These are phyloP conservation scores for Saccharomyces hybrid DNA, from an alignment of 1,139 yeast species.

Conservation along the genomic window DNA sequence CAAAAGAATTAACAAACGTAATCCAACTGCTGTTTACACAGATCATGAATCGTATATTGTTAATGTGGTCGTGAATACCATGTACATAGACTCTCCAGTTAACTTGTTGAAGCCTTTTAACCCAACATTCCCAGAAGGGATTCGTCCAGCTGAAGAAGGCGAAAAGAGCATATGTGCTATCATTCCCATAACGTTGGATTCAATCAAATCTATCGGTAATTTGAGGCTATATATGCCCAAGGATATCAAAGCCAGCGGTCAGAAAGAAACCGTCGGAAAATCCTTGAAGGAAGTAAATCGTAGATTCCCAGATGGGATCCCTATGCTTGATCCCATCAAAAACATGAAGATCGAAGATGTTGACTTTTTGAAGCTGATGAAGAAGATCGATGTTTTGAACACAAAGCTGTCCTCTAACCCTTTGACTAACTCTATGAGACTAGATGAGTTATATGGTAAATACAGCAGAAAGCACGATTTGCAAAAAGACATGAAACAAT, in stretches of 20 bases:
- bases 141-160: conserved; percentile 69
- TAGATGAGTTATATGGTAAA: conserved; percentile 53
- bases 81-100: conserved; percentile 72
- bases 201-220: conserved; percentile 69
- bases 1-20: conserved; percentile 59
- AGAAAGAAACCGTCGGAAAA: conserved; percentile 66
- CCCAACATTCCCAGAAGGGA: conserved; percentile 79
- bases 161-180: conserved; percentile 71
- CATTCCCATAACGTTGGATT: conserved; percentile 75
- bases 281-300: conserved; percentile 75
- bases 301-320: conserved; percentile 84
- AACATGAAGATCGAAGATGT: conserved; percentile 86
- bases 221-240: conserved; percentile 76
- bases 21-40: conserved; percentile 44
- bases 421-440: conserved; percentile 55
- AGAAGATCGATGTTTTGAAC: conserved; percentile 77
- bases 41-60: conserved; percentile 88
- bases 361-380: conserved; percentile 60
- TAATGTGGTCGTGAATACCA: conserved; percentile 71
- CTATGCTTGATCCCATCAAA: conserved; percentile 79
- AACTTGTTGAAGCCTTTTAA: conserved; percentile 59
- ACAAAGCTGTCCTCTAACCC: conserved; percentile 65
- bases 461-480: conserved; percentile 60
- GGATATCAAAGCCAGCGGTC: conserved; percentile 62
- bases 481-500: conserved; percentile 50